Base-by-base conservation (phyloP, 2,329 filamentous ascomycete genomes). In the Penicillium decumbens region DNA sequence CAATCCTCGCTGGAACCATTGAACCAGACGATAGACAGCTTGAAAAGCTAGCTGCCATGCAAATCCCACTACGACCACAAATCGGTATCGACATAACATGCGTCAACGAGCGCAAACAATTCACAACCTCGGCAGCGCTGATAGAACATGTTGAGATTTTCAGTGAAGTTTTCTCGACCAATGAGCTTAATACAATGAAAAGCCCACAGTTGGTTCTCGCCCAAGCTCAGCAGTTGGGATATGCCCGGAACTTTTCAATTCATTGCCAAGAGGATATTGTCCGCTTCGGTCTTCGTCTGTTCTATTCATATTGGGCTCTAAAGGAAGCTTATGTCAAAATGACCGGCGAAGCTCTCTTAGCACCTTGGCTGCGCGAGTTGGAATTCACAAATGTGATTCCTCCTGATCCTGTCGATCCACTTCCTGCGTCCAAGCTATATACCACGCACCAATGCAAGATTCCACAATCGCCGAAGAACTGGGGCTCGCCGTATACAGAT, bases 311-410 rank as follows among this genome's bases (percentile, higher is more conserved):
- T 60, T 85, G 82, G 78, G 80, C 78, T 57, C 76, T 82, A 48
- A 85, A 85, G 61, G 82, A 85, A 61, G 80, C 82, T 1, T 85
- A 83, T 65, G 80, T 85, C 62, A 85, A 85, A 69, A 79, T 85
- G 61, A 80, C 80, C 4, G 82, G 82, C 6, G 82, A 85, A 61
- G 82, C 80, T 0, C 66, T 85, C 15, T 69, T 85, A 6, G 82
- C 82, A 1, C 71, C 74, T 2, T 85, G 82, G 82, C 69, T 85
- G 29, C 74, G 75, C 47, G 72, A 81, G 38, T 65, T 85, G 20
- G 82, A 85, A 51, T 85, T 85, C 58, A 72, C 73, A 50, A 73
- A 80, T 47, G 82, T 85, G 0, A 68, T 75, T 42, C 75, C 77
- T 2, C 80, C 80, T 7, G 59, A 56, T 2, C 55, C 60, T 1